Evolutionary conservation across 768 basidiomycete species (phyloP), one percentile per base, ranked within the genome.

Genomic region (Boletus subcaerulescens): DNA sequence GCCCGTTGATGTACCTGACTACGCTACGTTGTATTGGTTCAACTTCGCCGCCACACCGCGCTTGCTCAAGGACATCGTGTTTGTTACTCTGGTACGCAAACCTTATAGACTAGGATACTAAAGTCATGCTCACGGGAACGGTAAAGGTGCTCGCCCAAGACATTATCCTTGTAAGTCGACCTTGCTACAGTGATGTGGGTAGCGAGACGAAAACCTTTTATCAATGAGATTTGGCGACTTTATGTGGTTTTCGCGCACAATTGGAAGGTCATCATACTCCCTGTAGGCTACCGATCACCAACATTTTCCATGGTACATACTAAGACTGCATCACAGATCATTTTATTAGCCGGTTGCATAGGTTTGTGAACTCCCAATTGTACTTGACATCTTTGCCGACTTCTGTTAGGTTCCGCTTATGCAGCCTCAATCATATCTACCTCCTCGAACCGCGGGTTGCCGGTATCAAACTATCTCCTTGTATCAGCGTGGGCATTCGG

Each of bases 21-120:
- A 49, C 15, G 45, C 48, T 20, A 31, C 39, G 11, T 31, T 3
- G 29, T 58, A 50, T 57, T 56, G 54, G 55, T 31, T 50, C 35
- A 17, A 39, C 9, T 32, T 13, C 14, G 9, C 7, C 13, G 18
- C 6, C 18, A 24, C 7, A 13, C 33, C n/a, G 8, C 1, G 13
- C 9, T 2, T 43, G 4, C 20, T 46, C 32, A 56, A 58, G n/a
- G 14, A 39, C 20, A 18, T n/a, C 5, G 0, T 43, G 18, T 56
- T 55, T 32, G n/a, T 0, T 14, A 50, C 38, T 13, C 22, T 38
- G 48, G 48, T 58, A 32, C 1, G 57, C 18, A 41, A 15, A 11
- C 11, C 2, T 17, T n/a, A 7, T n/a, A 9, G 12, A 5, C 29
- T 38, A 18, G 6, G 14, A 26, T 8, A 48, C n/a, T 1, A n/a